Conservation (phyloP, 202 grass and related monocot species). For the Tripidium arundinaceum region DNA sequence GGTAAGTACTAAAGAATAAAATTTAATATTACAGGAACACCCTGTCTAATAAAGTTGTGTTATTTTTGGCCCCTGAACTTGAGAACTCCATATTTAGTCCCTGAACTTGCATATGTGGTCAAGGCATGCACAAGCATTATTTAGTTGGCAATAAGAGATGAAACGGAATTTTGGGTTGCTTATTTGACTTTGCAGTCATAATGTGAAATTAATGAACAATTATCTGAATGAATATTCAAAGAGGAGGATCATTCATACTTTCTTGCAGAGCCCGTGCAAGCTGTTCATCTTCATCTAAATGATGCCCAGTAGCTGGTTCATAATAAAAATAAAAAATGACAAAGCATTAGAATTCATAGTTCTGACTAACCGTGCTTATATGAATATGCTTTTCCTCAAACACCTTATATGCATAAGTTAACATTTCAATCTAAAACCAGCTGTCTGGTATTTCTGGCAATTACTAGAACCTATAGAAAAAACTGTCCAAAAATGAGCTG, state of each 20-base stretch:
- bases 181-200: background rate
- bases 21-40: conserved; percentile 2
- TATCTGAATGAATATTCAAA: conserved; percentile 30
- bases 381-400: background rate
- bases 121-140: background rate
- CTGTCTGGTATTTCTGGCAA: conserved; percentile 1
- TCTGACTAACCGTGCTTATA: conserved; percentile 9
- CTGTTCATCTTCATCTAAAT: conserved; percentile 71
- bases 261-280: conserved; percentile 83
- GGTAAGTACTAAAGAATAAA: conserved; percentile 13
- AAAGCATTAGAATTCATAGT: conserved; percentile 9
- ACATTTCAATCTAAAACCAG: conserved; percentile 21
- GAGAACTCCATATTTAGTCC: background rate
- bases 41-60: background rate
- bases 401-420: background rate
- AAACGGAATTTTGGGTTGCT: background rate
- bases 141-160: background rate
- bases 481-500: background rate
- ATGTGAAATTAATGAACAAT: background rate
- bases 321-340: conserved; percentile 20
- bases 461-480: background rate
- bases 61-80: background rate
- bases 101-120: background rate
- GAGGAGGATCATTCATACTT: conserved; percentile 62
- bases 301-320: conserved; percentile 21